These are phyloP conservation scores for Pseudogymnoascus sp. DNA, from an alignment of 2,329 filamentous ascomycete genomes.

Conservation along the genomic window DNA sequence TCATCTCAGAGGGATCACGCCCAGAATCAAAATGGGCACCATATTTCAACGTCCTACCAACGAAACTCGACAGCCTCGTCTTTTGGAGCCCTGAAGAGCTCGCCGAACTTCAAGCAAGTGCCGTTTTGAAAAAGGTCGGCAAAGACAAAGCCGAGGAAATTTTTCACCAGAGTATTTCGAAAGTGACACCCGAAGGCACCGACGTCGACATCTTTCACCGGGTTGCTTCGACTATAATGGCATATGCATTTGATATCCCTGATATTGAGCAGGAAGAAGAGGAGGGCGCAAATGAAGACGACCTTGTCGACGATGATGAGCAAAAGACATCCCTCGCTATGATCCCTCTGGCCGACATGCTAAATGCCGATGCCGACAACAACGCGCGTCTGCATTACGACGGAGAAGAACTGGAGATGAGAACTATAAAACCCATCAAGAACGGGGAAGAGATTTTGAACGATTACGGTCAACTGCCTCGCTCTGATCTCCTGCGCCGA, in stretches of 20 bases:
- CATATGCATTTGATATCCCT: slow-evolving; percentile 63
- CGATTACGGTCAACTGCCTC: slow-evolving; percentile 62
- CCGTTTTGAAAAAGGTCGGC: slow-evolving; percentile 59
- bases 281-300: slow-evolving; percentile 40
- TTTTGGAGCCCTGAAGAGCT: slow-evolving; percentile 61
- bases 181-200: slow-evolving; percentile 42
- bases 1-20: slow-evolving; percentile 22
- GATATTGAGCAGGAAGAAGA: slow-evolving; percentile 31
- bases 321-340: slow-evolving; percentile 50
- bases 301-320: slow-evolving; percentile 42
- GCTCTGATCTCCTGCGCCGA: slow-evolving; percentile 58
- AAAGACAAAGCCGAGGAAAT: slow-evolving; percentile 51
- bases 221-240: slow-evolving; percentile 66
- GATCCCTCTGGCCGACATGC: slow-evolving; percentile 65
- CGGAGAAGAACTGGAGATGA: slow-evolving; percentile 51
- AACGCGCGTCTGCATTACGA: slow-evolving; percentile 44
- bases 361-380: slow-evolving; percentile 65
- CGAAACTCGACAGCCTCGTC: slow-evolving; percentile 59
- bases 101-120: slow-evolving; percentile 55
- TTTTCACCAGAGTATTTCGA: slow-evolving; percentile 49
- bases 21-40: slow-evolving; percentile 36
- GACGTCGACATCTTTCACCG: slow-evolving; percentile 47
- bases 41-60: slow-evolving; percentile 58
- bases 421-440: slow-evolving; percentile 50
- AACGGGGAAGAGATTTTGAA: slow-evolving; percentile 61